These are phyloP conservation scores for Yarrowia porcina DNA, from an alignment of 805 yeast species.

Conservation along the genomic window DNA sequence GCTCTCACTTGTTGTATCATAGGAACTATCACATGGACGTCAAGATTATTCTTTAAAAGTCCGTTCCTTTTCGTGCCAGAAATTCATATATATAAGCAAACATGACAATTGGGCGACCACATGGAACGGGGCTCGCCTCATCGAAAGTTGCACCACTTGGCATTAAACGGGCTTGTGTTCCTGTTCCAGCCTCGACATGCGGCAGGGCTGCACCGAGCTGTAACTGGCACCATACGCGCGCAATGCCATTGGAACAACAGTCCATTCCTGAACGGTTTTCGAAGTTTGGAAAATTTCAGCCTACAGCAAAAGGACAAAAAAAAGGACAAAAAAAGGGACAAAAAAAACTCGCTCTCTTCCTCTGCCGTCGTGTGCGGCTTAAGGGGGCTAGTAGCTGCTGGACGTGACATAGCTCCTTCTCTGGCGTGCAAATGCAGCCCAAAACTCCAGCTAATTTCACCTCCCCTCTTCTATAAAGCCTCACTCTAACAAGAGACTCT, in stretches of 20 bases:
- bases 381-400: neutral
- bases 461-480: neutral
- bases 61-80: no score
- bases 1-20: neutral
- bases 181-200: neutral
- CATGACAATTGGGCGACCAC: neutral
- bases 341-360: no score
- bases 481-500: neutral
- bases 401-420: neutral
- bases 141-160: neutral
- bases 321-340: no score
- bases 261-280: neutral
- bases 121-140: neutral
- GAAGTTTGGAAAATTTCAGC: no score
- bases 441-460: neutral
- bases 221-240: conserved; percentile 9
- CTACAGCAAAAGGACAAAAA: no score
- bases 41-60: neutral
- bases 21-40: conserved; percentile 7
- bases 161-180: neutral
- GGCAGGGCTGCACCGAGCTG: neutral
- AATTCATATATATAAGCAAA: neutral
- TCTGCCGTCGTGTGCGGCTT: conserved; percentile 1
- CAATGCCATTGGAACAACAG: neutral
- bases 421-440: neutral